phyloP scores from a whole-genome alignment of 257 asterid species.

The Fraxinus anomala region DNA sequence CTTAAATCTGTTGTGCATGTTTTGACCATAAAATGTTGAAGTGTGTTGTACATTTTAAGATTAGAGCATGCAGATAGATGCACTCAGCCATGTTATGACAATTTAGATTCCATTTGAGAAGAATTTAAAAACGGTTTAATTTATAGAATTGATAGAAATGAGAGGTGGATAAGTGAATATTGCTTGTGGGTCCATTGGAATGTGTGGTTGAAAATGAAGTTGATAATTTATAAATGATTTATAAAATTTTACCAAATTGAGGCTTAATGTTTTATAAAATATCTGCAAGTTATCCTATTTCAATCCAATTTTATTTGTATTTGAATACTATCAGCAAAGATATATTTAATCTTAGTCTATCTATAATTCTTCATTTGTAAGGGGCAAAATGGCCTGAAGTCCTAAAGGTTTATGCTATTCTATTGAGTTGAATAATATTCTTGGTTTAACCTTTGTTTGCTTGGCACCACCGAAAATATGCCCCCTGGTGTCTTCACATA shows the following conservation, averaged over 20 bases:
- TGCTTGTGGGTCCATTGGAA: background rate
- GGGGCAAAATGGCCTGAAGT: background rate
- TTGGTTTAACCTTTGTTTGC: background rate
- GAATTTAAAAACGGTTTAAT: no score
- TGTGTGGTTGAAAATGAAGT: no score
- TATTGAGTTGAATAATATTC: background rate
- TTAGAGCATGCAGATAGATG: background rate
- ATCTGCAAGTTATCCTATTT: background rate
- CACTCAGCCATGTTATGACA: background rate
- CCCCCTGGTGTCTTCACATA: background rate
- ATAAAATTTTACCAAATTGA: no score
- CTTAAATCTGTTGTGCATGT: background rate
- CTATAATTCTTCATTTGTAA: background rate
- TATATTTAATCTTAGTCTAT: background rate
- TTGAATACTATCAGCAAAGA: background rate
- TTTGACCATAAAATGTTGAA: background rate
- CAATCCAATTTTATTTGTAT: background rate
- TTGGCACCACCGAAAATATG: background rate
- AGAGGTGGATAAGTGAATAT: no score
- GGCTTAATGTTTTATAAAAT: no score
- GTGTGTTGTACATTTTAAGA: background rate
- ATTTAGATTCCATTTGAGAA: no score
- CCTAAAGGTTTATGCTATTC: background rate
- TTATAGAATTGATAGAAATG: no score
- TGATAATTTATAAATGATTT: no score